Base-by-base conservation (phyloP, 169 alveolate species). In the Eimeria maxima region DNA sequence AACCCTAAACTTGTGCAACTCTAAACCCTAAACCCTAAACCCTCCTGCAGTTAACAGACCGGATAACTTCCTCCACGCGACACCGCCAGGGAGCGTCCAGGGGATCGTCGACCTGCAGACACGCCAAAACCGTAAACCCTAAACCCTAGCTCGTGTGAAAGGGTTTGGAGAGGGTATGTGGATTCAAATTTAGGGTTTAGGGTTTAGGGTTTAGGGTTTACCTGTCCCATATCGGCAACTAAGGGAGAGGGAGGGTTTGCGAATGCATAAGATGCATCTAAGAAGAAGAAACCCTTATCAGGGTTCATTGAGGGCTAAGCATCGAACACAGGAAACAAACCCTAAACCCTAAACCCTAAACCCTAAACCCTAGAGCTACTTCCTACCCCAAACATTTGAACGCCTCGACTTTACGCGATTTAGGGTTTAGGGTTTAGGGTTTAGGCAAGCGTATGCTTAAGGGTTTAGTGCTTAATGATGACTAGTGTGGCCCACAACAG, bases 11-110 rank as follows among this genome's bases (percentile, higher is more conserved):
- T 7, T 14, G 16, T 53, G 20, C 16, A 53, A 14, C 29, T 29
- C 87, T 76, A 76, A 76, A 76, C 87, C 87, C 87, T 76, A 76
- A 76, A 76, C 87, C 87, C 87, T 76, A 76, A 76, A 76, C 87
- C 63, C 87, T 76, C 33, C 3, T 33, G 4, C 60, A 18, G 42
- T 8, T 42, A 0, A 45, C 90, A 45, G 22, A 81, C 90, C 90
- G 90, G 45, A 81, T 81, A 18, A 81, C 90, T 81, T 81, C 90
- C 20, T 81, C 90, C 22, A 71, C 90, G 42, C 90, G 90, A 33
- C 90, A 71, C 42, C 90, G 90, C 90, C 90, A 81, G 45, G 69
- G 69, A 22, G 90, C 33, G 71, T 81, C 90, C 2, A 81, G 71
- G 73, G 90, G 90, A 24, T 81, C 90, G 45, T 50, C 90, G 45